A percentile compares a stretch with the other conserved stretches of the same genome.
These are phyloP conservation scores for Nicotiana noctiflora DNA, from an alignment of 257 asterid species.

Conservation along the genomic window DNA sequence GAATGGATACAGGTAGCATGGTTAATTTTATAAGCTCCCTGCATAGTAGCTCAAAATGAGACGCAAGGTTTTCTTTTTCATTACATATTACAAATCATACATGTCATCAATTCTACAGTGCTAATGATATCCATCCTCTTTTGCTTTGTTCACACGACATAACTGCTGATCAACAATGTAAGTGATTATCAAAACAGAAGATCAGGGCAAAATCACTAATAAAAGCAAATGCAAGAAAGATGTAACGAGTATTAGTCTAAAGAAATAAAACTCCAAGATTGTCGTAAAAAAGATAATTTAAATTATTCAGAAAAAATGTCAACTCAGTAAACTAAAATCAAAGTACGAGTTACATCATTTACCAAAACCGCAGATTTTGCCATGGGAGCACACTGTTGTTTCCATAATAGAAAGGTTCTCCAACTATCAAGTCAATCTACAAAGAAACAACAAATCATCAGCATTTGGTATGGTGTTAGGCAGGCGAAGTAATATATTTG, in stretches of 20 bases:
- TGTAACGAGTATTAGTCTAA: background rate
- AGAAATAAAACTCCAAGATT: background rate
- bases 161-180: background rate
- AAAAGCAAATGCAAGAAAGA: constrained; percentile 1
- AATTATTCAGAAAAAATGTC: background rate
- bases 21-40: background rate
- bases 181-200: background rate
- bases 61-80: background rate
- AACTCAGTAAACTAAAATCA: background rate
- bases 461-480: background rate
- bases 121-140: background rate
- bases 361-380: constrained; percentile 93
- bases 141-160: background rate
- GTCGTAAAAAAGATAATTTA: background rate
- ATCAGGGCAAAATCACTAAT: background rate
- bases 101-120: background rate
- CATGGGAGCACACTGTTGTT: constrained; percentile 72
- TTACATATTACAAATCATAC: background rate
- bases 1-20: background rate
- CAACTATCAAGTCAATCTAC: constrained; percentile 73
- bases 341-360: background rate
- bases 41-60: background rate
- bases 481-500: too few relatives aligned
- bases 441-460: constrained; percentile 12
- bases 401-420: constrained; percentile 93